phyloP scores from a whole-genome alignment of 2,329 filamentous ascomycete species.

The Cercospora berteroae region DNA sequence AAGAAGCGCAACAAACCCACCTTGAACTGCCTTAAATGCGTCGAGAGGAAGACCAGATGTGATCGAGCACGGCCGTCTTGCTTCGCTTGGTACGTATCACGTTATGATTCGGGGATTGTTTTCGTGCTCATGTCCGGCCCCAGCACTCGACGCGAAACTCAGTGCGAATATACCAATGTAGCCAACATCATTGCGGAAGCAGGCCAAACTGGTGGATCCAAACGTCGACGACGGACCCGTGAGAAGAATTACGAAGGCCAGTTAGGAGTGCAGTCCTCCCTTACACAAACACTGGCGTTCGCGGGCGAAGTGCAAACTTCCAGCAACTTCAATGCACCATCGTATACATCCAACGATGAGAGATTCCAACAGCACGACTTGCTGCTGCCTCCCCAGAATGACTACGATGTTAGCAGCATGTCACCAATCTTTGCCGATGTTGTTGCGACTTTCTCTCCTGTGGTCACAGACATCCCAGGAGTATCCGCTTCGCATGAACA shows the following conservation, averaged over 20 bases:
- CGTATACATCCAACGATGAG: not conserved
- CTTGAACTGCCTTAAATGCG: not conserved
- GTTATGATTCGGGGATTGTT: not conserved
- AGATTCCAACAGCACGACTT: not conserved
- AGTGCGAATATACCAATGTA: not conserved
- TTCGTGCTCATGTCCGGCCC: not conserved
- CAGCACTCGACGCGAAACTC: not conserved
- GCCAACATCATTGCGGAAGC: not conserved
- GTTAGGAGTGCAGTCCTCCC: not conserved
- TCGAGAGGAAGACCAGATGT: not conserved
- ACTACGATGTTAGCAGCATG: not conserved
- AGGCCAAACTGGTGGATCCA: not conserved
- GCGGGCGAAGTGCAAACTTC: not conserved
- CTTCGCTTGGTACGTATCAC: not conserved
- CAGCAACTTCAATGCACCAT: not conserved
- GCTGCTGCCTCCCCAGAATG: not conserved
- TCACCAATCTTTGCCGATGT: not conserved
- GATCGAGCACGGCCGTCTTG: not conserved
- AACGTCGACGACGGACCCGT: not conserved
- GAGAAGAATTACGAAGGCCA: not conserved
- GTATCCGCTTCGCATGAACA: not conserved
- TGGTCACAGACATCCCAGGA: not conserved
- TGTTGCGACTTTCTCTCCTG: not conserved
- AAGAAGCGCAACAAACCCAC: not conserved
- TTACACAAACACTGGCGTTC: not conserved